Conservation (phyloP, 305 asterid genomes). For the Fraxinus sp. region DNA sequence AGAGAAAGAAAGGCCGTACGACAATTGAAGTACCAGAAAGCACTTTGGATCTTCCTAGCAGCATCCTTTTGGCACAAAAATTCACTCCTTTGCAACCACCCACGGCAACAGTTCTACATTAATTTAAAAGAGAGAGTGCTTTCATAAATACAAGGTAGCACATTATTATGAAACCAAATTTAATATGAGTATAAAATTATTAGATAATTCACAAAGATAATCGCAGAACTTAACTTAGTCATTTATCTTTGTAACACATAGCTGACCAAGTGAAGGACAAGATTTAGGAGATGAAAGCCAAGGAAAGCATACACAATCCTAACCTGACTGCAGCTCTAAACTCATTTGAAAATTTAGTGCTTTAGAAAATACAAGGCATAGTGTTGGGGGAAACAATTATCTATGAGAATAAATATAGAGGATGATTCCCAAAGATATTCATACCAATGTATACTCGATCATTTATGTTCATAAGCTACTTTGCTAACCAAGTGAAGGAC, state of each 20-base stretch:
- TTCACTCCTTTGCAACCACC: conserved; percentile 63
- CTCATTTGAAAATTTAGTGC: background rate
- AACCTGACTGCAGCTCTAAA: background rate
- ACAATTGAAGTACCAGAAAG: conserved; percentile 51
- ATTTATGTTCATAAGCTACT: background rate
- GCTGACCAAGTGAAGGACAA: background rate
- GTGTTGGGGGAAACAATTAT: background rate
- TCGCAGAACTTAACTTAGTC: background rate
- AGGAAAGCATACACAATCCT: background rate
- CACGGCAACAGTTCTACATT: conserved; percentile 52
- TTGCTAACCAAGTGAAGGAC: background rate
- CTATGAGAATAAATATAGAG: background rate
- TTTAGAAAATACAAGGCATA: background rate
- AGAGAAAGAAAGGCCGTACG: conserved; percentile 40
- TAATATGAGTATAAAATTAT: background rate
- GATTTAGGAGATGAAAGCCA: background rate
- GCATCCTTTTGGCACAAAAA: conserved; percentile 53
- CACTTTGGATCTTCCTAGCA: conserved; percentile 58
- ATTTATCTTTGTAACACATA: background rate
- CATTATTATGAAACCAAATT: background rate
- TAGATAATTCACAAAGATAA: background rate
- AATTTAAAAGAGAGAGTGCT: conserved; percentile 22
- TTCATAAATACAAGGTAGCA: conserved; percentile 12
- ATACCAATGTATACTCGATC: background rate
- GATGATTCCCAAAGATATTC: background rate